Conservation (phyloP, 768 basidiomycete genomes). For the Lactifluus piperatus region DNA sequence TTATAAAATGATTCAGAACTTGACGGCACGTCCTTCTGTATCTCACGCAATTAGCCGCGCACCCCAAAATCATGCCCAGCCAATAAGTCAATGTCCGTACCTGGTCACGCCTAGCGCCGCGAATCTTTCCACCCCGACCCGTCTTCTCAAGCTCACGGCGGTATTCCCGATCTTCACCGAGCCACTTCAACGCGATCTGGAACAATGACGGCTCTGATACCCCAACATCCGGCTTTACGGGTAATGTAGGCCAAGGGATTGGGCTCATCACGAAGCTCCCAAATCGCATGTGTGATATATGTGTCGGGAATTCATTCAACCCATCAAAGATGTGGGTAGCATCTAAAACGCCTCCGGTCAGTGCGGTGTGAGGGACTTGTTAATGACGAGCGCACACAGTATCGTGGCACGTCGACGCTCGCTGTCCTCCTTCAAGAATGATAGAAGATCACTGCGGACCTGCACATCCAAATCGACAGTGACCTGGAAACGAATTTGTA, state of each 20-base stretch:
- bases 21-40: conserved; percentile 47
- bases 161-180: conserved; percentile 70
- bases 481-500: conserved; percentile 44
- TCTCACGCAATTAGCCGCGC: neutral
- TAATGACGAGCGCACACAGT: conserved; percentile 48
- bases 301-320: conserved; percentile 83
- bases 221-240: conserved; percentile 14
- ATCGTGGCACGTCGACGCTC: conserved; percentile 76
- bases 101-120: conserved; percentile 52
- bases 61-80: neutral
- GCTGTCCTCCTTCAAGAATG: conserved; percentile 79
- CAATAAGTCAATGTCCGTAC: conserved; percentile 29
- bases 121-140: conserved; percentile 47
- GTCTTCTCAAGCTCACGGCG: conserved; percentile 49
- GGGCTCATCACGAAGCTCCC: conserved; percentile 65
- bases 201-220: conserved; percentile 42
- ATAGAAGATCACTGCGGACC: conserved; percentile 85
- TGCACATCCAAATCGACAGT: conserved; percentile 97
- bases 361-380: neutral
- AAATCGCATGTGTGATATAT: conserved; percentile 84
- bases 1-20: conserved; percentile 82
- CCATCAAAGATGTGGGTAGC: conserved; percentile 98
- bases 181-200: conserved; percentile 74
- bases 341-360: conserved; percentile 39
- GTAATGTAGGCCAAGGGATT: conserved; percentile 56